Percentiles rank a stretch among this genome's conserved stretches.
phyloP scores from a whole-genome alignment of 306 rosid genomes.

The Luffa acutangula region DNA sequence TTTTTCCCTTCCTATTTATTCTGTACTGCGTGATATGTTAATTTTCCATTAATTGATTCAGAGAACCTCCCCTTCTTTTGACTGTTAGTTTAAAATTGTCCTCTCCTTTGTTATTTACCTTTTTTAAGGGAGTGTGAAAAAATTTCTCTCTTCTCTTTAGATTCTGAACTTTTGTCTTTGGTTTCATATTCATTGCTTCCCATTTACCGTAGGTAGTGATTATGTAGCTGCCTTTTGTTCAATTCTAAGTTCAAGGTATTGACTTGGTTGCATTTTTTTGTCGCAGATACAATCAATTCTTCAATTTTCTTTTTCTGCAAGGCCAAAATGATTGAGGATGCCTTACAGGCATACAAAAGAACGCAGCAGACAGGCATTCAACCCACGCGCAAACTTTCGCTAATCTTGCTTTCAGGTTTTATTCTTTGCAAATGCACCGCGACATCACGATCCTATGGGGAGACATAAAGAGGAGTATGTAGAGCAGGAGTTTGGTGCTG shows the following conservation, averaged over 20 bases:
- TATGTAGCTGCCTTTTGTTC: not conserved
- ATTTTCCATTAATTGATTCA: not conserved
- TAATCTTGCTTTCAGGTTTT: constrained; percentile 37
- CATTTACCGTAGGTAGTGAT: not conserved
- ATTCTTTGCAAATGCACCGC: constrained; percentile 60
- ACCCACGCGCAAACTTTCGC: constrained; percentile 47
- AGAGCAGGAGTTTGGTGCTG: constrained; percentile 19
- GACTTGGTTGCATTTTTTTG: constrained; percentile 10
- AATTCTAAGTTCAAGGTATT: not conserved
- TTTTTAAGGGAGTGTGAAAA: not conserved
- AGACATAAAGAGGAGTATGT: constrained; percentile 65
- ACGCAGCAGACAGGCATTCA: constrained; percentile 42
- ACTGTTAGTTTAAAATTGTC: not conserved
- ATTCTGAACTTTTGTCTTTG: not conserved
- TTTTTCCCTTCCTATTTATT: not conserved
- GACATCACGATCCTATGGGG: constrained; percentile 79
- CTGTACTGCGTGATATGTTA: not conserved
- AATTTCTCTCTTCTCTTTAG: not conserved
- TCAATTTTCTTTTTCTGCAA: constrained; percentile 68
- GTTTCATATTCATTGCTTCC: not conserved
- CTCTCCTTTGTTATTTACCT: not conserved
- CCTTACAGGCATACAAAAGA: constrained; percentile 58
- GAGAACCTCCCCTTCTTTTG: not conserved
- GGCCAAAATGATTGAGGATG: constrained; percentile 82
- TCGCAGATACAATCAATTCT: constrained; percentile 92